These are phyloP conservation scores for Pythium insidiosum DNA, from an alignment of 352 stramenopile species.

Conservation along the genomic window DNA sequence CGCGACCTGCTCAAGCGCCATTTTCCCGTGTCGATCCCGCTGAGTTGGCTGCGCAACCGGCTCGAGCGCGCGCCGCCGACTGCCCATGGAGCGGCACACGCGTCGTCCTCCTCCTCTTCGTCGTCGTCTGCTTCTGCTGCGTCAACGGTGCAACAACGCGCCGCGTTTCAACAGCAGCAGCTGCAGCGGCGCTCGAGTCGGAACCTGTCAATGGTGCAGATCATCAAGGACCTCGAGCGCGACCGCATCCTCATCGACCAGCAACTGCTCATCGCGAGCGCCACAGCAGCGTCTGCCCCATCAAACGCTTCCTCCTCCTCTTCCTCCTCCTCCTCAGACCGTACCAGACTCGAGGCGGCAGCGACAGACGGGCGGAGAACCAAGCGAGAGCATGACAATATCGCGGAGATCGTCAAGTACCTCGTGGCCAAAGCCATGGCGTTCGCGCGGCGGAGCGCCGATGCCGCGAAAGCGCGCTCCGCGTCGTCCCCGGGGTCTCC, in stretches of 20 bases:
- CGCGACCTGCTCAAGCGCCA: conserved; percentile 25
- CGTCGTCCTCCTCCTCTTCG: too few species aligned
- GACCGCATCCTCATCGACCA: conserved; percentile 59
- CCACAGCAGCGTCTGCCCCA: not conserved
- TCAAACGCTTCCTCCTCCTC: not conserved
- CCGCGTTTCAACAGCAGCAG: conserved; percentile 21
- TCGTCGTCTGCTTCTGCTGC: too few species aligned
- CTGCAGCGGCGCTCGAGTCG: conserved; percentile 38
- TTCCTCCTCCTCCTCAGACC: too few species aligned
- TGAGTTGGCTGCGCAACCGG: conserved; percentile 55
- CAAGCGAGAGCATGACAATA: conserved; percentile 29
- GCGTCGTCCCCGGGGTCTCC: not conserved
- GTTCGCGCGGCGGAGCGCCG: conserved; percentile 17
- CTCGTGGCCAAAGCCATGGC: conserved; percentile 37
- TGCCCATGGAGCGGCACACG: not conserved
- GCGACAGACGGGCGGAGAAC: too few species aligned
- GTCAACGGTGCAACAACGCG: conserved; percentile 19
- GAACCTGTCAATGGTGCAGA: conserved; percentile 69
- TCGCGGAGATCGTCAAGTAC: conserved; percentile 54
- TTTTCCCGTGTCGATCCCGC: conserved; percentile 45
- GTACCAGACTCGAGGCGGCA: too few species aligned
- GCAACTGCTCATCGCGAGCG: conserved; percentile 26
- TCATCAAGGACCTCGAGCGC: conserved; percentile 70
- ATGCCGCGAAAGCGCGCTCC: not conserved
- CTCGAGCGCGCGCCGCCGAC: conserved; percentile 24